Evolutionary conservation across 768 basidiomycete genomes (phyloP).

Genomic region (Tremella fuciformis): DNA sequence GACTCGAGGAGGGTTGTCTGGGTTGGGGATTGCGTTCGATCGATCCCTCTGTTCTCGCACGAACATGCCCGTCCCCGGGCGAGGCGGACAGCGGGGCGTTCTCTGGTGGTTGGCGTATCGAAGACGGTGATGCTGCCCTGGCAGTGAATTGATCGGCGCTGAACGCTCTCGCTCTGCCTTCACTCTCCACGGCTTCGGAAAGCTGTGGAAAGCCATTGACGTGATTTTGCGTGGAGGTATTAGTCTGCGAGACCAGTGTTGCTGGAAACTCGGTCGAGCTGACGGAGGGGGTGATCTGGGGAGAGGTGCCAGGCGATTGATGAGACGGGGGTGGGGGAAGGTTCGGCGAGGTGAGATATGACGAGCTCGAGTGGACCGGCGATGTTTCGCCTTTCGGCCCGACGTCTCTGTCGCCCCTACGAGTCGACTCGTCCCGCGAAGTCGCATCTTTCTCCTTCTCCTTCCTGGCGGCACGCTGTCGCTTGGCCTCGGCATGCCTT

Average conservation of each 20-base stretch:
- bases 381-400: conserved; percentile 15
- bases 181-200: conserved; percentile 15
- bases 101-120: conserved; percentile 4
- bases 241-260: background rate
- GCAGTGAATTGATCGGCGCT: background rate
- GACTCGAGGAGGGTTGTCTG: background rate
- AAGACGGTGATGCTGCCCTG: background rate
- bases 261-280: conserved; percentile 20
- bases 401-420: background rate
- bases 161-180: conserved; percentile 1
- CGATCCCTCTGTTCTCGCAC: conserved; percentile 2
- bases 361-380: conserved; percentile 5
- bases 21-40: conserved; percentile 16
- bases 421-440: conserved; percentile 14
- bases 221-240: conserved; percentile 12
- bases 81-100: conserved; percentile 21
- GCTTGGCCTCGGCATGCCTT: conserved; percentile 78
- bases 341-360: conserved; percentile 18
- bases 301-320: conserved; percentile 31
- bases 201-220: conserved; percentile 6
- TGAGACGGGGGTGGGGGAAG: conserved; percentile 22
- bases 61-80: conserved; percentile 8
- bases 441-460: conserved; percentile 43
- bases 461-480: conserved; percentile 60
- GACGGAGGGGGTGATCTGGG: conserved; percentile 28